A percentile compares a stretch with the other conserved stretches of the same genome.
Conservation (phyloP, 352 stramenopile species). For the Globisporangium paroecandrum region DNA sequence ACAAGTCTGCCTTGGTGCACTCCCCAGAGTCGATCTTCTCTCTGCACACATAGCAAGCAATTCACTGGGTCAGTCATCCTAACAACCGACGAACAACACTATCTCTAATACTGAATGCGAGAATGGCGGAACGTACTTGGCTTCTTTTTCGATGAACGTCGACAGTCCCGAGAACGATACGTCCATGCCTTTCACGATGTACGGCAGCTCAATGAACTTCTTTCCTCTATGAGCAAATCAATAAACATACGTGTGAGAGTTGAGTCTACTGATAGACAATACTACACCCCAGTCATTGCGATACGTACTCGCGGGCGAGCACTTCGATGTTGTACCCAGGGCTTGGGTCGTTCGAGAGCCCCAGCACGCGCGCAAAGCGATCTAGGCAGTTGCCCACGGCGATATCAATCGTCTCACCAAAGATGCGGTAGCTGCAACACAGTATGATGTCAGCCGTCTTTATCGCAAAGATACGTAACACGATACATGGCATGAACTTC, state of each 20-base stretch:
- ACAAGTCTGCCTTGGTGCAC: slow-evolving; percentile 96
- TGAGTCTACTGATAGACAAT: too few species aligned
- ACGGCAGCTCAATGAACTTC: slow-evolving; percentile 96
- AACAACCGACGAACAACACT: slow-evolving; percentile 1
- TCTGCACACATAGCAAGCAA: slow-evolving; percentile 24
- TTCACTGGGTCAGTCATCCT: background rate
- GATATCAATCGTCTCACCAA: slow-evolving; percentile 99
- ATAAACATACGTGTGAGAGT: too few species aligned
- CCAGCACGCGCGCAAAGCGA: slow-evolving; percentile 94
- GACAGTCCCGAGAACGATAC: slow-evolving; percentile 98
- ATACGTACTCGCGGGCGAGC: slow-evolving; percentile 89
- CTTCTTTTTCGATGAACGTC: slow-evolving; percentile 95
- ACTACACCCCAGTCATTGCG: background rate
- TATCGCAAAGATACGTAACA: background rate
- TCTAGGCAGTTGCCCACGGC: slow-evolving; percentile 99
- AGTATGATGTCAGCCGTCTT: slow-evolving; percentile 13
- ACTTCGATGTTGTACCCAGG: slow-evolving; percentile 99
- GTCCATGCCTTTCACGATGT: slow-evolving; percentile 99
- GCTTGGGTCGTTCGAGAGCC: slow-evolving; percentile 97
- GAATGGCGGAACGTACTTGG: slow-evolving; percentile 43
- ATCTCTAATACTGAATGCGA: background rate
- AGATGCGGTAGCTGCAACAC: slow-evolving; percentile 94
- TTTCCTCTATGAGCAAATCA: slow-evolving; percentile 34
- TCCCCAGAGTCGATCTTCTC: slow-evolving; percentile 80
- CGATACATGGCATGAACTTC: background rate